phyloP scores from a whole-genome alignment of 2,329 filamentous ascomycete species.

The Dothideomycetidae sp. region DNA sequence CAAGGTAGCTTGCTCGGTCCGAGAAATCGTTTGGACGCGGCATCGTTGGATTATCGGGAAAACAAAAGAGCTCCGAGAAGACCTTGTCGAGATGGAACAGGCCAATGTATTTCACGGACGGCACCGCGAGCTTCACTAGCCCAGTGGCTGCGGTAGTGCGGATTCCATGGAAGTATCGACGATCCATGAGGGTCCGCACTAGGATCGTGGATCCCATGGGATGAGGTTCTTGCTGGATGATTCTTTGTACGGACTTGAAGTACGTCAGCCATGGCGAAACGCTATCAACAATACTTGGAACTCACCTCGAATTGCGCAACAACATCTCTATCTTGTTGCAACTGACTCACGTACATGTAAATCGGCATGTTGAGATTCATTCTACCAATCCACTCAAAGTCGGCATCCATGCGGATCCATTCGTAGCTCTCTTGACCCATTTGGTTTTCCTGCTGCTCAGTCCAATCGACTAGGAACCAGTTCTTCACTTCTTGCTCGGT shows the following conservation, averaged over 20 bases:
- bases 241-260: slow-evolving; percentile 62
- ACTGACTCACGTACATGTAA: slow-evolving; percentile 96
- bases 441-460: slow-evolving; percentile 67
- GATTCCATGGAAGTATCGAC: slow-evolving; percentile 86
- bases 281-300: slow-evolving; percentile 4
- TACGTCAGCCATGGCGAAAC: no score
- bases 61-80: slow-evolving; percentile 80
- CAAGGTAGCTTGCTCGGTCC: slow-evolving; percentile 69
- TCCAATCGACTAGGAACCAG: slow-evolving; percentile 84
- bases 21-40: slow-evolving; percentile 83
- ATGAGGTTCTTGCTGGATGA: slow-evolving; percentile 53
- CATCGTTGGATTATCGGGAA: slow-evolving; percentile 54
- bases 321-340: slow-evolving; percentile 93
- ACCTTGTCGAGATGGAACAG: slow-evolving; percentile 71
- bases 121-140: slow-evolving; percentile 60
- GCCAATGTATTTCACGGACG: slow-evolving; percentile 61
- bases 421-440: slow-evolving; percentile 97
- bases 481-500: slow-evolving; percentile 64
- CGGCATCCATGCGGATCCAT: slow-evolving; percentile 95
- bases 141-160: slow-evolving; percentile 70
- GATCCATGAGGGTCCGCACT: slow-evolving; percentile 77
- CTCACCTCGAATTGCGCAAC: slow-evolving; percentile 59
- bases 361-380: slow-evolving; percentile 71
- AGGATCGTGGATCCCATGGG: slow-evolving; percentile 80
- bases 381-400: slow-evolving; percentile 93